phyloP scores from a whole-genome alignment of 331 rosid species.

The Cydonia oblonga region DNA sequence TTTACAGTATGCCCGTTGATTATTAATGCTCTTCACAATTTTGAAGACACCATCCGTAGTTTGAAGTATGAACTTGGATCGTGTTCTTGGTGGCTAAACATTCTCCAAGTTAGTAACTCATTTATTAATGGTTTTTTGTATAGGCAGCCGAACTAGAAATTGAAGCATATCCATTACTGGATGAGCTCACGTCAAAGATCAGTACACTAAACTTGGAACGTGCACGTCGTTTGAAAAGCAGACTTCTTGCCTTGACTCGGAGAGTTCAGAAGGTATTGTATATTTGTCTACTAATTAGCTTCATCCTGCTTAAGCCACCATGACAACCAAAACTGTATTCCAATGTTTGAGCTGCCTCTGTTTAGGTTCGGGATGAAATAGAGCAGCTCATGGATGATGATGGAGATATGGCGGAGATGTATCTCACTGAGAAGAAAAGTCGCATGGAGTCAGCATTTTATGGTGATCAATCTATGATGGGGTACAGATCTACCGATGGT shows the following conservation, averaged over 20 bases:
- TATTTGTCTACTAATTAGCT: background rate
- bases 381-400: conserved; percentile 99
- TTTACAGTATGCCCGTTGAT: background rate
- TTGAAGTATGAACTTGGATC: background rate
- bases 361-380: conserved; percentile 94
- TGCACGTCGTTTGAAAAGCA: conserved; percentile 88
- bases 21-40: background rate
- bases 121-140: conserved; percentile 10
- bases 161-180: conserved; percentile 87
- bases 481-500: conserved; percentile 61
- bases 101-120: conserved; percentile 17
- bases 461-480: conserved; percentile 67
- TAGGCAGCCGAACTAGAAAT: conserved; percentile 97
- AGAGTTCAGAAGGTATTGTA: conserved; percentile 91
- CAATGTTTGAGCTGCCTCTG: conserved; percentile 17
- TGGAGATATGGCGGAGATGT: conserved; percentile 99
- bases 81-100: conserved; percentile 5
- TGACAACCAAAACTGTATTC: conserved; percentile 1
- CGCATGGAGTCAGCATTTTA: conserved; percentile 68
- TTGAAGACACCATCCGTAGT: background rate
- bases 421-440: conserved; percentile 88
- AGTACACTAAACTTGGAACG: conserved; percentile 98
- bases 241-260: conserved; percentile 95
- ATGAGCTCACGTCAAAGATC: conserved; percentile 92
- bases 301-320: conserved; percentile 14